These are phyloP conservation scores for Puccinia polysora DNA, from an alignment of 1,284 basidiomycete species.

Conservation along the genomic window DNA sequence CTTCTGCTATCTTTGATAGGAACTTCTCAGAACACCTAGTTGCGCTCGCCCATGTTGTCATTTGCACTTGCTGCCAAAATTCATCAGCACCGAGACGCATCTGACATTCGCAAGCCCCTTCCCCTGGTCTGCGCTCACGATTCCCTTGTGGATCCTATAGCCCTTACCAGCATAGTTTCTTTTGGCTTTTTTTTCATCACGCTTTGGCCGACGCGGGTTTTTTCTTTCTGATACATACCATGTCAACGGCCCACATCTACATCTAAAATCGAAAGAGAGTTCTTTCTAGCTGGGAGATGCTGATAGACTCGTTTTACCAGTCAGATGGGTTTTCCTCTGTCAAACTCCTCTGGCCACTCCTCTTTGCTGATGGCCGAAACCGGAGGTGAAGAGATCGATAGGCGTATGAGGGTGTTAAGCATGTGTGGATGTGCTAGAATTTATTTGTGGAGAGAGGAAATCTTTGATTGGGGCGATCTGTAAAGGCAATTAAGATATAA, in stretches of 20 bases:
- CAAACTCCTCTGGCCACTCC: conserved; percentile 22
- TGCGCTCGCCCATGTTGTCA: conserved; percentile 22
- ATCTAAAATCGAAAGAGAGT: background rate
- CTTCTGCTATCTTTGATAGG: conserved; percentile 18
- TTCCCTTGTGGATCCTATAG: conserved; percentile 11
- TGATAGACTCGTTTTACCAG: conserved; percentile 23
- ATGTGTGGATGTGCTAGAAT: conserved; percentile 29
- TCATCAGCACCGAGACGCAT: conserved; percentile 17
- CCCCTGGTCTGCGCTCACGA: conserved; percentile 24
- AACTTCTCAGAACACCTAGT: conserved; percentile 28
- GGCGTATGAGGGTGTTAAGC: conserved; percentile 1
- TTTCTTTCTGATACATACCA: conserved; percentile 6
- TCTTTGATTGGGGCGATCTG: conserved; percentile 35
- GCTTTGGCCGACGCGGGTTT: background rate
- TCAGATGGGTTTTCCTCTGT: conserved; percentile 16
- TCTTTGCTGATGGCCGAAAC: conserved; percentile 12
- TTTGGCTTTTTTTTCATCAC: background rate
- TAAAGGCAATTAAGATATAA: conserved; percentile 25
- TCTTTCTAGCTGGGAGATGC: conserved; percentile 18
- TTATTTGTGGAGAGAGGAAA: conserved; percentile 19
- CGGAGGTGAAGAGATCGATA: conserved; percentile 7
- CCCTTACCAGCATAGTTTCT: background rate
- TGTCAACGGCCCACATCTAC: background rate
- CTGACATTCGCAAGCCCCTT: conserved; percentile 28
- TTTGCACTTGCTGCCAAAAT: background rate